Evolutionary conservation across 169 alveolate genomes (phyloP).

Genomic region (Hepatocystis sp.): DNA sequence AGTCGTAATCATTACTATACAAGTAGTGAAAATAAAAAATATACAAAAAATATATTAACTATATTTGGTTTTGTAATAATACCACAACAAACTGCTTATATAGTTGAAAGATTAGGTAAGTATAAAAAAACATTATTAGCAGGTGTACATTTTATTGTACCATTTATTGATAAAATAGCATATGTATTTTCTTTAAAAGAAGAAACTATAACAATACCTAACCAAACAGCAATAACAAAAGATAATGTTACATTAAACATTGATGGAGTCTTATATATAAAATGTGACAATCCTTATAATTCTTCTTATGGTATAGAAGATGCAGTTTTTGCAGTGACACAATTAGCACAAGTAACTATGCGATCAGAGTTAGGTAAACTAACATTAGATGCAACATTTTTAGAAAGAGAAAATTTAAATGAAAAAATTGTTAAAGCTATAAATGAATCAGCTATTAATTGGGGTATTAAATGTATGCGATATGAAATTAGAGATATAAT

Average conservation of each 20-base stretch:
- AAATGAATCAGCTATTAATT: constrained; percentile 92
- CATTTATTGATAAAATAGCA: constrained; percentile 93
- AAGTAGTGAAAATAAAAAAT: constrained; percentile 48
- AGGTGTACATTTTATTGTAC: constrained; percentile 93
- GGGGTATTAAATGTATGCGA: constrained; percentile 96
- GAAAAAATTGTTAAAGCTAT: constrained; percentile 91
- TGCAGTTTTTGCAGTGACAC: constrained; percentile 94
- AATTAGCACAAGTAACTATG: constrained; percentile 97
- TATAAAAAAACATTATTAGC: constrained; percentile 90
- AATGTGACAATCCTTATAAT: constrained; percentile 89
- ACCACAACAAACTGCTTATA: constrained; percentile 94
- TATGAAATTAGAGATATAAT: constrained; percentile 96
- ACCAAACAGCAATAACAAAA: constrained; percentile 95
- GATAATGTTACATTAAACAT: constrained; percentile 94
- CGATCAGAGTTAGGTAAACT: constrained; percentile 96
- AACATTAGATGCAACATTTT: constrained; percentile 95
- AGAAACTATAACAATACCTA: constrained; percentile 92
- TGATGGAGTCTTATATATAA: constrained; percentile 96
- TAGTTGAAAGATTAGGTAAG: constrained; percentile 94
- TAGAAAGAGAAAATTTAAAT: constrained; percentile 94
- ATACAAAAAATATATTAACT: constrained; percentile 18
- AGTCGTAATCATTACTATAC: constrained; percentile 66
- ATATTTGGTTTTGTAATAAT: constrained; percentile 90
- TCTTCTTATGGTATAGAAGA: constrained; percentile 96
- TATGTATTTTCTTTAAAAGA: constrained; percentile 95